These are phyloP conservation scores for Protomyces gravidus DNA, from an alignment of 1,139 yeast species.

Conservation along the genomic window DNA sequence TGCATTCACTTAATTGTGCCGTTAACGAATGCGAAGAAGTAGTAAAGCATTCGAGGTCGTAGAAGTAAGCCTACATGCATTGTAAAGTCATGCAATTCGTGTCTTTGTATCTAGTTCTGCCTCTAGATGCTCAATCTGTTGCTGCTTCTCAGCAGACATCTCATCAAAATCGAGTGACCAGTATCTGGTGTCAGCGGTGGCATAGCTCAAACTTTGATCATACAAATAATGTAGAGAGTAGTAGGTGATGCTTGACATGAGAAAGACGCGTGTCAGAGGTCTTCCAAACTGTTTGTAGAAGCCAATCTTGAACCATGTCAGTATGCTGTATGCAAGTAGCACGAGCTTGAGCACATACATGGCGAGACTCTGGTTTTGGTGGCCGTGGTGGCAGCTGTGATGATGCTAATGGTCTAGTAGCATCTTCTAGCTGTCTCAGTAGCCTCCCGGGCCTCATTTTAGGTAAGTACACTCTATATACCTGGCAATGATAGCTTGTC, in stretches of 20 bases:
- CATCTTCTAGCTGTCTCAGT: background rate
- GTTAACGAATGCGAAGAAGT: too few species aligned
- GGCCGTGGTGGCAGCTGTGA: background rate
- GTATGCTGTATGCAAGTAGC: background rate
- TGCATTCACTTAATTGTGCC: conserved; percentile 28
- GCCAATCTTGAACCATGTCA: conserved; percentile 3
- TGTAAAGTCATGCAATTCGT: background rate
- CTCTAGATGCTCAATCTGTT: conserved; percentile 6
- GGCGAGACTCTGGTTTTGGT: background rate
- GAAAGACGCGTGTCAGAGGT: conserved; percentile 18
- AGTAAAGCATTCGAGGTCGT: background rate
- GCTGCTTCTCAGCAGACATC: conserved; percentile 14
- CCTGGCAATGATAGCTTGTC: background rate
- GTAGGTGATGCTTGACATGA: conserved; percentile 25
- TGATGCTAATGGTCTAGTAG: too few species aligned
- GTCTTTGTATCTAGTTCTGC: conserved; percentile 5
- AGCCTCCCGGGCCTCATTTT: too few species aligned
- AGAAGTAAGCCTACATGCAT: background rate
- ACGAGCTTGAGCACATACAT: background rate
- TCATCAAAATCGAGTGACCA: conserved; percentile 26
- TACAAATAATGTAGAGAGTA: conserved; percentile 24
- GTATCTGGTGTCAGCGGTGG: conserved; percentile 8
- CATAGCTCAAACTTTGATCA: too few species aligned
- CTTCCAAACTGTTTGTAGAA: conserved; percentile 23
- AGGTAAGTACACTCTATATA: too few species aligned